Evolutionary conservation across 2,329 filamentous ascomycete species (phyloP).

Genomic region (Fusarium protoensiforme): DNA sequence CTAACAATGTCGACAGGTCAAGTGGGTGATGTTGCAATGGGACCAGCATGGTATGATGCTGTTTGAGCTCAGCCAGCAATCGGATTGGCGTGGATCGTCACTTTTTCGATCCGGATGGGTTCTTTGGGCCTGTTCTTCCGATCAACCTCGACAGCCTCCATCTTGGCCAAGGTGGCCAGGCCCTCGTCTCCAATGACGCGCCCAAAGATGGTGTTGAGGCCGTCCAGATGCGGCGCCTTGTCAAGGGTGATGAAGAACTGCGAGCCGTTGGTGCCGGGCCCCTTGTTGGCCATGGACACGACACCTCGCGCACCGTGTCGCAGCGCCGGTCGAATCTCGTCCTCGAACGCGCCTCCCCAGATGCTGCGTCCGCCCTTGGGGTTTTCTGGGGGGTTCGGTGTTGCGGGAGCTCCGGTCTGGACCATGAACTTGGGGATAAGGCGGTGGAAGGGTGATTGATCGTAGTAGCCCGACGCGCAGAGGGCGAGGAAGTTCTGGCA

Average conservation of each 20-base stretch:
- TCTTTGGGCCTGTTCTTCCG: constrained; percentile 81
- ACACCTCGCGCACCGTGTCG: constrained; percentile 76
- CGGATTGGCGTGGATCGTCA: constrained; percentile 84
- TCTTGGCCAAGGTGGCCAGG: constrained; percentile 72
- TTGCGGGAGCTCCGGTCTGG: constrained; percentile 76
- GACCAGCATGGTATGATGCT: not conserved
- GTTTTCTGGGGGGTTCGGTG: constrained; percentile 62
- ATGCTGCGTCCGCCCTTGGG: constrained; percentile 79
- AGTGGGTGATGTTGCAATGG: not conserved
- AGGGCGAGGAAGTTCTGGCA: constrained; percentile 86
- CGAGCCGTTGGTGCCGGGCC: constrained; percentile 77
- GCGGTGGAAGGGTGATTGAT: constrained; percentile 81
- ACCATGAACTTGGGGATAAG: constrained; percentile 85
- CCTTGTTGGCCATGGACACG: constrained; percentile 83
- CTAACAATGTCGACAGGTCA: not conserved
- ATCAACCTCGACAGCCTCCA: constrained; percentile 79
- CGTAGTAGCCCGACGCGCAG: constrained; percentile 82
- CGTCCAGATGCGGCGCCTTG: constrained; percentile 82
- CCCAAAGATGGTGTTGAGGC: constrained; percentile 86
- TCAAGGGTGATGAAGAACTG: constrained; percentile 88
- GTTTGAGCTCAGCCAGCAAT: constrained; percentile 65
- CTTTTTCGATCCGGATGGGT: constrained; percentile 71
- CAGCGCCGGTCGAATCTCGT: constrained; percentile 80
- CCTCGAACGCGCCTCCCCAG: constrained; percentile 79
- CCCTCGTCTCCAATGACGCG: constrained; percentile 75